Evolutionary conservation across 805 yeast genomes (phyloP), one percentile per base, ranked within the genome.

Genomic region (Nakazawaea populi): DNA sequence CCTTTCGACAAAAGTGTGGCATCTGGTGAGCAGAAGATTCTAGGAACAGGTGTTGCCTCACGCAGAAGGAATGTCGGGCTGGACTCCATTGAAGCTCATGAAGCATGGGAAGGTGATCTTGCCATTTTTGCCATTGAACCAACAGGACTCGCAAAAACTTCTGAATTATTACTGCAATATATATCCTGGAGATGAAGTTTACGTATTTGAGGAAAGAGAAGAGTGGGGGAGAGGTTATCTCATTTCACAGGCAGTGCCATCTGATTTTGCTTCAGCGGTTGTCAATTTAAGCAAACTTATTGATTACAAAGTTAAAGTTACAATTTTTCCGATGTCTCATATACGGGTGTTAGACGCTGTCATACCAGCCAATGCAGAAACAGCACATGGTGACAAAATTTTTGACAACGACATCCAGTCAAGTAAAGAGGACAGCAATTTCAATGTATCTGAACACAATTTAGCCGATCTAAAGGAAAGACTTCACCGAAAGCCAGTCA

Each of bases 161-260:
- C 63, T 68, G 3, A 63, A 63, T 32, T 68, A 71, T 54, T 76
- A 73, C 65, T 71, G 70, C 53, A 79, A 85, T 62, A 64, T 85
- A 44, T 84, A 80, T 60, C 83, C 84, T 24, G 96, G 96, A 36
- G 95, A 88, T 65, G 88, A 84, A 55, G 81, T 86, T 34, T 87
- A 77, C 63, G 70, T 87, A 18, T 86, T 88, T 61, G 96, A 89
- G 61, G 69, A 76, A 45, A 72, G 77, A 64, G 65, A 69, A 24
- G 76, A 76, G 54, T 89, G 96, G 96, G 89, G 83, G 28, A 74
- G 96, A 58, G 96, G 90, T 10, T 89, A 89, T 64, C 73, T 80
- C 4, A 69, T 85, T 36, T 70, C 84, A 38, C 76, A 82, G 52
- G 91, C 95, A 6, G 68, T 82, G 49, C 92, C 92, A 1, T 74